These are phyloP conservation scores for Pichia sp. DNA, from an alignment of 1,139 yeast genomes.

Conservation along the genomic window DNA sequence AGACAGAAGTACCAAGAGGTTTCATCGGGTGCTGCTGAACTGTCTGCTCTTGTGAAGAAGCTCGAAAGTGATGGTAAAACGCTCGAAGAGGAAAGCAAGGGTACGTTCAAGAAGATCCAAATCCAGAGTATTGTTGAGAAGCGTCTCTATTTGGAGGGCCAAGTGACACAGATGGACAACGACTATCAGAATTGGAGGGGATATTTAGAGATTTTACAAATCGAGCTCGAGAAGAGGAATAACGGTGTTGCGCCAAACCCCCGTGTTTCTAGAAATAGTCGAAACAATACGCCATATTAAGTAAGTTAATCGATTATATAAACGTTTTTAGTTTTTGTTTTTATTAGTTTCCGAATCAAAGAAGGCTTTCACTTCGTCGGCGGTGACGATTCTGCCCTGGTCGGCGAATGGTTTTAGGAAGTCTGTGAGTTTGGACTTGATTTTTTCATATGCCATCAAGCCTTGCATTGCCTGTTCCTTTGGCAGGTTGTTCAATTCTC, in stretches of 20 bases:
- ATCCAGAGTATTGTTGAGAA: slow-evolving; percentile 27
- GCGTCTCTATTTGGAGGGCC: slow-evolving; percentile 1
- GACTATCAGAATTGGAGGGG: slow-evolving; percentile 11
- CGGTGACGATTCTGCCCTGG: slow-evolving; percentile 78
- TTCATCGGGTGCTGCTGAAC: slow-evolving; percentile 56
- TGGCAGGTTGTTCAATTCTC: slow-evolving; percentile 64
- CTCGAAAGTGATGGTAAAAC: slow-evolving; percentile 33
- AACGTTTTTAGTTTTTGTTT: background rate
- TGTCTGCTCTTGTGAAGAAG: slow-evolving; percentile 37
- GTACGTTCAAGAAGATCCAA: slow-evolving; percentile 45
- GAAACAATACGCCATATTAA: slow-evolving; percentile 22
- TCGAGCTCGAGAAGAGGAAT: slow-evolving; percentile 7
- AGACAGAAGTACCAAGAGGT: slow-evolving; percentile 51
- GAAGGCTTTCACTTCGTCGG: slow-evolving; percentile 71
- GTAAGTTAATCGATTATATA: too few species aligned
- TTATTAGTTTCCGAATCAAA: slow-evolving; percentile 39
- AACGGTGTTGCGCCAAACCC: background rate
- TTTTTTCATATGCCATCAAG: slow-evolving; percentile 69
- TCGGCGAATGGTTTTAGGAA: slow-evolving; percentile 87
- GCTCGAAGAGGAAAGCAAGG: slow-evolving; percentile 40
- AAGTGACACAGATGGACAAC: slow-evolving; percentile 3
- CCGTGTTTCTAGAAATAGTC: slow-evolving; percentile 13
- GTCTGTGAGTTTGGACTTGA: slow-evolving; percentile 61
- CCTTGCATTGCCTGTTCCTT: slow-evolving; percentile 80
- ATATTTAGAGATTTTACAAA: slow-evolving; percentile 5